Evolutionary conservation across 176 grass and related monocot genomes (phyloP), one percentile per base, ranked within the genome.

Genomic region (Eragrostis nindensis): DNA sequence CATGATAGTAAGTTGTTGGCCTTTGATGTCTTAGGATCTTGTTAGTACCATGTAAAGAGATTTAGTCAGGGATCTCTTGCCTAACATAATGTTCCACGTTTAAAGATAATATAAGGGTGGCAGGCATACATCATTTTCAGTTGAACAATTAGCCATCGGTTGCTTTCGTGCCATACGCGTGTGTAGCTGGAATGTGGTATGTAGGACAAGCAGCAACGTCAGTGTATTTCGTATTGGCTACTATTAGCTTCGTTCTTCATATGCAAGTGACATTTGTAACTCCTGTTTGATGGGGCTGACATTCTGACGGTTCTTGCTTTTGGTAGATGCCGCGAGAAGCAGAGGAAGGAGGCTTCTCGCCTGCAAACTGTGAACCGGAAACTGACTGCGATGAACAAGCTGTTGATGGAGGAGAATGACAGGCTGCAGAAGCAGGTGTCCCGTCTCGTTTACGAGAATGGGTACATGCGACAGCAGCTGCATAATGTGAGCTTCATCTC

Each of bases 371-470:
- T 98, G 78, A 98, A 98, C 79, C 84, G 96, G 60, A 98, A 98
- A 78, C 75, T 98, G 82, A 89, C 88, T 73, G 96, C 96, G 7
- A 98, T 98, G 96, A 98, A 98, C 82, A 98, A 95, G 88, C 81
- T 98, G 80, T 79, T 98, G 89, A 98, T 98, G 95, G 95, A 98
- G 88, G 96, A 98, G 78, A 98, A 98, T 64, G 96, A 98, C 66
- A 89, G 96, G 75, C 88, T 98, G 77, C 96, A 98, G 88, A 98
- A 98, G 88, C 96, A 98, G 84, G 96, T 98, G 21, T 93, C 92
- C 66, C 90, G 94, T 39, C 92, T 98, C 22, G 96, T 98, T 61
- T 95, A 93, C 18, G 96, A 98, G 66, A 98, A 98, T 30, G 96
- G 92, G 9, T 90, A 86, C 79, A 93, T 95, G 92, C 86, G 84